These are phyloP conservation scores for Naganishia cerealis DNA, from an alignment of 1,284 basidiomycete genomes.

Conservation along the genomic window DNA sequence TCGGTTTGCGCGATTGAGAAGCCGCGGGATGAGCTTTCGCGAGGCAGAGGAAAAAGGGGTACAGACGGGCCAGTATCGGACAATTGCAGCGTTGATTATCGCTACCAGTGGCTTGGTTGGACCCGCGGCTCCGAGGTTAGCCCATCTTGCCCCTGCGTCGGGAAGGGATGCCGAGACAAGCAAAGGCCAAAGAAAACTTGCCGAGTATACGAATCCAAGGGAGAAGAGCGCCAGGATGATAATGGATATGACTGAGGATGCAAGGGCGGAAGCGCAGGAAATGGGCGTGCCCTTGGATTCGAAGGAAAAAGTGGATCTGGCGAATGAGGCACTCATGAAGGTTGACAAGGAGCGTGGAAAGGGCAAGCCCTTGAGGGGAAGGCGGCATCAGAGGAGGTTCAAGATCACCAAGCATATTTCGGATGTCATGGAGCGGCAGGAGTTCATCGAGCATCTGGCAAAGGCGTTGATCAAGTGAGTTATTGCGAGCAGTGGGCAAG, in stretches of 20 bases:
- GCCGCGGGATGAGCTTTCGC: constrained; percentile 13
- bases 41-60: constrained; percentile 23
- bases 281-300: constrained; percentile 28
- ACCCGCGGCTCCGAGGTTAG: constrained; percentile 37
- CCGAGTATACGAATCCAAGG: constrained; percentile 37
- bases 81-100: constrained; percentile 42
- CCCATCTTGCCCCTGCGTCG: constrained; percentile 40
- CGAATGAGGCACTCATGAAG: constrained; percentile 32
- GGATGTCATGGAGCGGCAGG: constrained; percentile 41
- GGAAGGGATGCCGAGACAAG: constrained; percentile 40
- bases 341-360: constrained; percentile 24
- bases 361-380: constrained; percentile 37
- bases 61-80: constrained; percentile 34
- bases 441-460: constrained; percentile 44
- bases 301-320: constrained; percentile 24
- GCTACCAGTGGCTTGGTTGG: constrained; percentile 38
- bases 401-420: constrained; percentile 43
- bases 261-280: constrained; percentile 30
- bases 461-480: constrained; percentile 44
- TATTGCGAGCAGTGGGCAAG: not conserved
- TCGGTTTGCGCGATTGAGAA: constrained; percentile 15
- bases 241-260: constrained; percentile 30
- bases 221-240: constrained; percentile 25
- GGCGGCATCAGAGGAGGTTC: constrained; percentile 41
- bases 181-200: constrained; percentile 38